phyloP scores from a whole-genome alignment of 164 flowering plant genomes.

The Chimonanthus salicifolius region DNA sequence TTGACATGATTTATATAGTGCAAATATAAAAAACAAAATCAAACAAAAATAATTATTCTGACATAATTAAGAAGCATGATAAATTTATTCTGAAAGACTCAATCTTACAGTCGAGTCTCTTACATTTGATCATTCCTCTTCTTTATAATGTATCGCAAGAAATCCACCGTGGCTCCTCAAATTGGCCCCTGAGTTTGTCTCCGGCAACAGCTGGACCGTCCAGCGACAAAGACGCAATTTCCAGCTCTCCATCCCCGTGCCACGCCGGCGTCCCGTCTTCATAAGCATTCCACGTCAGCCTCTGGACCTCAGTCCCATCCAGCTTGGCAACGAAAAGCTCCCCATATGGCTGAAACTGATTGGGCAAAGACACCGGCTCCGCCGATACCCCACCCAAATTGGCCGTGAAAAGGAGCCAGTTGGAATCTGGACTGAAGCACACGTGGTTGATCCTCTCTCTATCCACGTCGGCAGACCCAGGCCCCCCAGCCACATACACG shows the following conservation, averaged over 20 bases:
- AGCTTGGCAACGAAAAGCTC: slow-evolving; percentile 51
- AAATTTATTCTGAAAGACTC: too few relatives aligned
- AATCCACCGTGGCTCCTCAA: slow-evolving; percentile 68
- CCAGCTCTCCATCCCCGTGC: slow-evolving; percentile 27
- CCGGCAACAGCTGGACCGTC: slow-evolving; percentile 17
- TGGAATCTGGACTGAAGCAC: slow-evolving; percentile 61
- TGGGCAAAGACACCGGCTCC: slow-evolving; percentile 76
- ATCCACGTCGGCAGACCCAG: slow-evolving; percentile 41
- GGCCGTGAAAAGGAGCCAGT: slow-evolving; percentile 71
- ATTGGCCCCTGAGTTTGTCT: slow-evolving; percentile 47
- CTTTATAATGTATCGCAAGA: neutral
- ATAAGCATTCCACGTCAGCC: slow-evolving; percentile 79
- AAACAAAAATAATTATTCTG: too few relatives aligned
- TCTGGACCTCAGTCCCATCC: slow-evolving; percentile 68
- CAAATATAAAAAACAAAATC: too few relatives aligned
- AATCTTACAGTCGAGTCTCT: too few relatives aligned
- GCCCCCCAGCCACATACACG: slow-evolving; percentile 44
- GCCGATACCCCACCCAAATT: slow-evolving; percentile 69
- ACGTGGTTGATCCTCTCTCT: slow-evolving; percentile 84
- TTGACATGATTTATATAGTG: too few relatives aligned
- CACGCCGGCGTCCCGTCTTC: slow-evolving; percentile 93
- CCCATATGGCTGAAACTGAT: slow-evolving; percentile 93
- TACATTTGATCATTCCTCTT: too few relatives aligned
- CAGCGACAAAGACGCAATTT: slow-evolving; percentile 24
- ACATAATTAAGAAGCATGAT: too few relatives aligned